phyloP scores from a whole-genome alignment of 371 early-diverging fungal genomes.

The Coemansia sp. region DNA sequence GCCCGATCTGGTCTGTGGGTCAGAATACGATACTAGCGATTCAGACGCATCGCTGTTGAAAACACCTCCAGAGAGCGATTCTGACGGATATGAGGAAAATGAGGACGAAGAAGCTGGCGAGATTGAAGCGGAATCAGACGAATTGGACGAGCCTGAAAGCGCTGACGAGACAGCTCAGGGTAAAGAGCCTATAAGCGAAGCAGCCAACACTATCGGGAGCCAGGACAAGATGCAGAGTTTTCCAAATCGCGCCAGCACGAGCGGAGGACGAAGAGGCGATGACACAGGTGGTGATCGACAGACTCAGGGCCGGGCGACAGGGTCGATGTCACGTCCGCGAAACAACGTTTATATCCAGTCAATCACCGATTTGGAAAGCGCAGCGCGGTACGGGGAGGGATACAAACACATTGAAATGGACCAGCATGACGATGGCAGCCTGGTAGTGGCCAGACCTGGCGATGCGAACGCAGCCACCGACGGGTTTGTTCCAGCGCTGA shows the following conservation, averaged over 20 bases:
- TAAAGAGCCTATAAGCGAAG: background rate
- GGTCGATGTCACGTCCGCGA: slow-evolving; percentile 14
- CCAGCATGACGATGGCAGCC: slow-evolving; percentile 38
- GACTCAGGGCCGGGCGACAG: slow-evolving; percentile 26
- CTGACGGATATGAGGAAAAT: slow-evolving; percentile 18
- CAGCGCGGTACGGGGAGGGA: slow-evolving; percentile 45
- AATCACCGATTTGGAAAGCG: slow-evolving; percentile 28
- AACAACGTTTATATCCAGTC: slow-evolving; percentile 42
- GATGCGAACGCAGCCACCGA: slow-evolving; percentile 7
- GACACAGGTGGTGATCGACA: slow-evolving; percentile 11
- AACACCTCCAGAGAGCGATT: slow-evolving; percentile 41
- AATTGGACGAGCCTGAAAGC: slow-evolving; percentile 3
- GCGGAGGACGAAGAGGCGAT: background rate
- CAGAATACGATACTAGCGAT: slow-evolving; percentile 41
- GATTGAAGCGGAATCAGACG: background rate
- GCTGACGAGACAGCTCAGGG: background rate
- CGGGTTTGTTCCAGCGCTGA: slow-evolving; percentile 44
- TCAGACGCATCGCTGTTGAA: slow-evolving; percentile 33
- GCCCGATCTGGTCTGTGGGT: slow-evolving; percentile 6
- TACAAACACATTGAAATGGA: slow-evolving; percentile 44
- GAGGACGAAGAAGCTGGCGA: slow-evolving; percentile 17
- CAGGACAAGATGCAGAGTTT: background rate
- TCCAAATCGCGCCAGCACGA: background rate
- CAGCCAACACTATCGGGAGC: background rate
- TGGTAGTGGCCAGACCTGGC: slow-evolving; percentile 28